These are phyloP conservation scores for Marasmius sp. DNA, from an alignment of 1,284 basidiomycete genomes.

Conservation along the genomic window DNA sequence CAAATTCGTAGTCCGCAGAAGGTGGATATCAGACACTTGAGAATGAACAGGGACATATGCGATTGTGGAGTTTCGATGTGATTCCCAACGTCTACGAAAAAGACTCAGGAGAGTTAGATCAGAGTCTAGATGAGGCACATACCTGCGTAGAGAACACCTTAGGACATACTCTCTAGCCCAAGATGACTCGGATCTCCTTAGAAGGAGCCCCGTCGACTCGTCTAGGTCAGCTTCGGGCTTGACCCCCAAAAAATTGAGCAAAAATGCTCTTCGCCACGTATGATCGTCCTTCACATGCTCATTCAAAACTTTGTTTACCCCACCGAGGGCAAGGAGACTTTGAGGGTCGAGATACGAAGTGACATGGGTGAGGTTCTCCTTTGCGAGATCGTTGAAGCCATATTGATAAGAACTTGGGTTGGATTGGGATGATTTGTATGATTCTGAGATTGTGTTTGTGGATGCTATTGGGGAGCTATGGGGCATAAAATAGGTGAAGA, in stretches of 20 bases:
- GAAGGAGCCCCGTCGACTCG: constrained; percentile 44
- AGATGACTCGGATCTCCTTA: constrained; percentile 54
- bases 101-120: constrained; percentile 1
- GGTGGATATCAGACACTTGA: constrained; percentile 52
- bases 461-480: constrained; percentile 40
- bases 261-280: constrained; percentile 83
- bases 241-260: constrained; percentile 67
- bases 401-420: constrained; percentile 40
- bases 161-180: constrained; percentile 71
- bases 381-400: constrained; percentile 62
- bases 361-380: constrained; percentile 77
- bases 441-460: constrained; percentile 26
- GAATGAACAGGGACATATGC: constrained; percentile 63
- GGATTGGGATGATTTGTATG: constrained; percentile 23
- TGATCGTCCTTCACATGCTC: constrained; percentile 76
- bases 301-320: constrained; percentile 56
- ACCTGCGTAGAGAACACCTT: constrained; percentile 57
- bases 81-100: constrained; percentile 65
- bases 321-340: constrained; percentile 58
- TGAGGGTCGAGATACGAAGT: constrained; percentile 75
- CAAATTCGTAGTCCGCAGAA: constrained; percentile 41
- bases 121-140: constrained; percentile 6
- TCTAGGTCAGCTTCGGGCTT: constrained; percentile 57
- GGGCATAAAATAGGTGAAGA: constrained; percentile 51
- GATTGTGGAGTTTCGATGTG: constrained; percentile 59